Evolutionary conservation across 176 grass and related monocot species (phyloP).

Genomic region (Carex kokanica): DNA sequence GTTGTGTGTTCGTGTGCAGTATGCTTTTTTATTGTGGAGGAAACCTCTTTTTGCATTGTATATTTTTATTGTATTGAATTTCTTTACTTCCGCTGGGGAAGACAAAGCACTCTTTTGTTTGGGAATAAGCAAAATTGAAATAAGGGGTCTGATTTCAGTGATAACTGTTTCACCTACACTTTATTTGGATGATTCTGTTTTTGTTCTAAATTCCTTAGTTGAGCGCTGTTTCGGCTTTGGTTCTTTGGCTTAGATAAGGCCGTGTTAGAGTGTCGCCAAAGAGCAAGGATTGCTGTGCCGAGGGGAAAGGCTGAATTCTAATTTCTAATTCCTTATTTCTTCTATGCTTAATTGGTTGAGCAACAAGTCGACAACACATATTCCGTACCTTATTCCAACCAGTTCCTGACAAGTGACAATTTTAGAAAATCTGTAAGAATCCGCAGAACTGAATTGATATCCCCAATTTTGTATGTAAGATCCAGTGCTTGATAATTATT

Average conservation of each 20-base stretch:
- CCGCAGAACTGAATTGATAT: background rate
- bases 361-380: background rate
- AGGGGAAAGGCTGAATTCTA: background rate
- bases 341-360: background rate
- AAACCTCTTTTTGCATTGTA: background rate
- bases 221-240: background rate
- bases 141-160: conserved; percentile 1
- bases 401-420: background rate
- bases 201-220: background rate
- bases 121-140: background rate
- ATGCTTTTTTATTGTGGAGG: background rate
- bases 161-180: background rate
- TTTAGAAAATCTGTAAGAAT: background rate
- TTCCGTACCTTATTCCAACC: background rate
- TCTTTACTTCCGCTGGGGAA: background rate
- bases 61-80: background rate
- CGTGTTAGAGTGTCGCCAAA: background rate
- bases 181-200: background rate
- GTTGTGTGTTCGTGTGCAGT: background rate
- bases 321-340: background rate
- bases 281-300: background rate
- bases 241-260: background rate
- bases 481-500: background rate
- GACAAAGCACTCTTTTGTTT: background rate
- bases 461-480: background rate